Evolutionary conservation across 1,284 basidiomycete genomes (phyloP), one percentile per base, ranked within the genome.

Genomic region (Sanguinoderma infundibulare): DNA sequence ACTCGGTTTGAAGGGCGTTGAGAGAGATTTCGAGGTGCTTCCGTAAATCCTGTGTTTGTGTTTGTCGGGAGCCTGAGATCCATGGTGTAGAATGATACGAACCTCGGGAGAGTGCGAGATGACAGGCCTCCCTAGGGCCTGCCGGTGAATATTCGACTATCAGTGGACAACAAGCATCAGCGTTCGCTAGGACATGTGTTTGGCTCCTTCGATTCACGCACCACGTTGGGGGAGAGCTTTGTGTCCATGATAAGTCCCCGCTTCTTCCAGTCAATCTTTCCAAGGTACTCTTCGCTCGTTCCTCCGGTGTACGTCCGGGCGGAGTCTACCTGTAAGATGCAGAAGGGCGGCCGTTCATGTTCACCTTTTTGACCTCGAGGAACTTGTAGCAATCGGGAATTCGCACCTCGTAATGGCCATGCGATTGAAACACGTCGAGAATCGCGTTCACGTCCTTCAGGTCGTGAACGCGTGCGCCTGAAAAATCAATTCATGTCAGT

Each of bases 351-450:
- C 12, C 14, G 22, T 15, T 17, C 24, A 46, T 46, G 6, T 36
- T 38, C 7, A 40, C 12, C 5, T 50, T 9, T 30, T 42, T 32
- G 8, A 20, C 32, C 38, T 10, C 20, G 17, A 50, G 12, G 50
- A 36, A 14, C 22, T 7, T 44, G 22, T 15, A 14, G 10, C 34
- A 34, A 26, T 20, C 26, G 22, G 5, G 28, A 22, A 1, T n/a
- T n/a, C 64, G 46, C 38, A 80, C 77, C 72, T 84, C 82, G 36
- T 65, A 76, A 66, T 87, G 86, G 0, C 87, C 87, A 71, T 88
- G 86, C 7, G 77, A 74, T 34, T 80, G 78, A 71, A 88, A 87
- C 32, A 82, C 78, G 65, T 87, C 82, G 30, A 88, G 72, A 55
- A 88, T 87, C 1, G 76, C 77, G 47, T 81, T 78, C 26, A 84